Evolutionary conservation across 202 grass and related monocot species (phyloP), one percentile per base, ranked within the genome.

Genomic region (Cymbopogon flexuosus): DNA sequence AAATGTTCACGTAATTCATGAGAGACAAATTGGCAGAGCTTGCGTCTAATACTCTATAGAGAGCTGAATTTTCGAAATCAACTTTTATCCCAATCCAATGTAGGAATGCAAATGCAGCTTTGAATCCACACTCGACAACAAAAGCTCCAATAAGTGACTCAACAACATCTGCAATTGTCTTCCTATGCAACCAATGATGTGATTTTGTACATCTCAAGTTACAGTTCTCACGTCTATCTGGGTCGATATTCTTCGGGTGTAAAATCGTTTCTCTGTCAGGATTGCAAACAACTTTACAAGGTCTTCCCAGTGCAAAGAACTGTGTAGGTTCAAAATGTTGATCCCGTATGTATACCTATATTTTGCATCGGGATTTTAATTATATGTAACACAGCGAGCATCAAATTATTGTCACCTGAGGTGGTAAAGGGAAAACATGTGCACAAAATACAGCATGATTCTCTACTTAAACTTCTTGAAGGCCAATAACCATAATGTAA

Each of bases 51-150:
- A 90, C 57, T 62, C 74, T 87, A 81, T 85, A 85, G 61, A 94
- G 57, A 88, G 87, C 73, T 22, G 85, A 84, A 80, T 86, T 75
- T 54, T 92, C 65, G 57, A 92, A 94, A 76, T 86, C 72, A 39
- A 86, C 83, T 73, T 84, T 67, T 84, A 97, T 89, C 70, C 94
- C 94, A 51, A 97, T 83, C 94, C 94, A 97, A 37, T 52, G 73
- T 10, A 97, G 86, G 75, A 92, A 97, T 46, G 90, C 88, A 89
- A 97, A 76, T 86, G 94, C 88, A 75, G 88, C 87, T 88, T 92
- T 94, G 83, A 97, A 97, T 80, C 94, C 94, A 65, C 89, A 88
- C 74, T 94, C 91, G 45, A 97, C 94, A 83, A 97, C 83, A 88
- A 94, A 97, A 76, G 78, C 85, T 68, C 94, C 94, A 75, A 92